A percentile compares a stretch with the other conserved stretches of the same genome.
Conservation (phyloP, 2,329 filamentous ascomycete species). For the Phoma sp. region DNA sequence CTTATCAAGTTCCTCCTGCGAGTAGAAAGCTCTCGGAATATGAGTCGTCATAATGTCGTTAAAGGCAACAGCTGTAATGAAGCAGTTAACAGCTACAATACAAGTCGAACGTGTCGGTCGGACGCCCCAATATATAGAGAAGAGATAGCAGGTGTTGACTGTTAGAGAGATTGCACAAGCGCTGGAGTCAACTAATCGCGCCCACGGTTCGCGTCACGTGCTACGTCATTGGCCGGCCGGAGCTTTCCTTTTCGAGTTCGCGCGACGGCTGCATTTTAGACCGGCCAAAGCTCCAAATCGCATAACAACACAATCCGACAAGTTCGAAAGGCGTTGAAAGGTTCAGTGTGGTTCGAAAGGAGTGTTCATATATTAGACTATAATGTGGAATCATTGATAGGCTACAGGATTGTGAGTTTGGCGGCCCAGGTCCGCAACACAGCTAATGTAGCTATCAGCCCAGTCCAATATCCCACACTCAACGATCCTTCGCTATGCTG, state of each 20-base stretch:
- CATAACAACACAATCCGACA: not conserved
- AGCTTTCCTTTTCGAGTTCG: conserved; percentile 12
- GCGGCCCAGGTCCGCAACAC: not conserved
- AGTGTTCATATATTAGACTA: not conserved
- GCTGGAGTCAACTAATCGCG: conserved; percentile 11
- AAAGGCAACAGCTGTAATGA: not conserved
- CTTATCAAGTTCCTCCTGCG: conserved; percentile 75
- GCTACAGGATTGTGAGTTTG: not conserved
- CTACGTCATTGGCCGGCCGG: conserved; percentile 22
- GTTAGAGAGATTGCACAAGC: not conserved
- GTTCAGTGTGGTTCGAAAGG: not conserved
- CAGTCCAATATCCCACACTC: conserved; percentile 1
- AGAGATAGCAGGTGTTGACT: not conserved
- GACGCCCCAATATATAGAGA: not conserved
- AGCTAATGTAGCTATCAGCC: conserved; percentile 9
- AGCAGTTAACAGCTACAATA: not conserved
- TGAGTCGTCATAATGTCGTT: conserved; percentile 75
- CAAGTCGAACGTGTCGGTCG: not conserved
- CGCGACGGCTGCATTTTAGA: conserved; percentile 8
- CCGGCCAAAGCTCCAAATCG: not conserved
- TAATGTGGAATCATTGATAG: not conserved
- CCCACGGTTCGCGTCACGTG: conserved; percentile 28
- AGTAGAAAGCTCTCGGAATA: conserved; percentile 76
- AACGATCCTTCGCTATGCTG: conserved; percentile 32
- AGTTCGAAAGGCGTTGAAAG: not conserved